Base-by-base conservation (phyloP, 495 filamentous ascomycete species). In the Pseudevernia furfuracea region DNA sequence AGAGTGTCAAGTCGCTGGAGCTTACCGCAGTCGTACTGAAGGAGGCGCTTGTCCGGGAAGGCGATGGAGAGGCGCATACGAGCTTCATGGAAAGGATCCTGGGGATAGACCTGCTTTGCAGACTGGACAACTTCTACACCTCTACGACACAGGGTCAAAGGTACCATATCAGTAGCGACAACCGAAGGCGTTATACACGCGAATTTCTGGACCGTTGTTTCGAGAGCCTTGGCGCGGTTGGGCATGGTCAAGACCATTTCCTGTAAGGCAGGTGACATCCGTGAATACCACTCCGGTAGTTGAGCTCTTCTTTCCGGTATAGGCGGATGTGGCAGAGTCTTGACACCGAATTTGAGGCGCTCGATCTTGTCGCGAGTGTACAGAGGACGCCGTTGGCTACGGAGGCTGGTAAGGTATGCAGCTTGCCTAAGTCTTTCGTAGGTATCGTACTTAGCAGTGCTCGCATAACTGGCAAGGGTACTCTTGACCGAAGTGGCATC, bases 11-110 rank as follows among this genome's bases (percentile, higher is more conserved):
- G 85, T 34, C 87, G 85, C 69, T 99, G 95, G 15, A 99, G 83
- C 72, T 99, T 99, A 60, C 95, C 95, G 71, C 95, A 97, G 75
- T 99, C 95, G 70, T 96, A 99, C 71, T 97, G 92, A 4, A 99
- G 81, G 39, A 99, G 82, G 17, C 94, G 84, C 73, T 91, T 96
- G 72, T 99, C 95, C 0, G 95, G 95, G 73, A 99, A 99, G 9
- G 93, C 95, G 61, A 99, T 97, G 3, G 90, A 93, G 6, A 94
- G 80, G 25, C 91, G 88, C 82, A 96, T 90, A 55, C 92, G 90
- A 3, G 92, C 84, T 77, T 97, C 91, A 73, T 99, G 95, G 81
- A 92, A 96, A 4, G 91, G 89, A 73, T 99, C 92, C 67, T 86
- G 79, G 25, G 78, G 75, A 14, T 80, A 82, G 62, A 85, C 78